A percentile compares a stretch with the other conserved stretches of the same genome.
Evolutionary conservation across 805 yeast species (phyloP).

Genomic region (Candida andamanensis): DNA sequence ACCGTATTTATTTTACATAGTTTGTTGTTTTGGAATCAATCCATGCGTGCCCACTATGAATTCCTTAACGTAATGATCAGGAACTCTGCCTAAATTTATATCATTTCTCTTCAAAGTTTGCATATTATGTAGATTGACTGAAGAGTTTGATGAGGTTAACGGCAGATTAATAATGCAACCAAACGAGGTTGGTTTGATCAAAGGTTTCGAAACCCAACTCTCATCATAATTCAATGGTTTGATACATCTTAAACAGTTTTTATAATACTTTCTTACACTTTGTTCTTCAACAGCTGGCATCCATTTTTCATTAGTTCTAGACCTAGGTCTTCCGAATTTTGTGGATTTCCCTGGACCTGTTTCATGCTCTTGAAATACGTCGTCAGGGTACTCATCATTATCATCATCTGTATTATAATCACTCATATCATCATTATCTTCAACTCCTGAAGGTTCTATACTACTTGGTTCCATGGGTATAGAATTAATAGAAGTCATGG

Average conservation of each 20-base stretch:
- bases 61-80: conserved; percentile 30
- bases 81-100: conserved; percentile 15
- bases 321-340: conserved; percentile 4
- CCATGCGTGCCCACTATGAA: conserved; percentile 34
- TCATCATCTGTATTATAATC: conserved; percentile 8
- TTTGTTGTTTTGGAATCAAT: conserved; percentile 22
- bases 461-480: conserved; percentile 1
- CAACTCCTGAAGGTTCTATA: conserved; percentile 3
- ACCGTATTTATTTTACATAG: neutral
- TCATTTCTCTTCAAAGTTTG: conserved; percentile 4
- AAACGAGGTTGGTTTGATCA: conserved; percentile 34
- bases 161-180: conserved; percentile 1
- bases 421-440: conserved; percentile 5
- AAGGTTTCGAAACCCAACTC: conserved; percentile 46
- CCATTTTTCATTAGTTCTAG: conserved; percentile 38
- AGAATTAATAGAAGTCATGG: conserved; percentile 5
- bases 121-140: neutral
- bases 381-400: conserved; percentile 11
- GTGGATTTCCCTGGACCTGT: conserved; percentile 4
- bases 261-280: conserved; percentile 33
- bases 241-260: conserved; percentile 54
- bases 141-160: neutral
- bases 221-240: conserved; percentile 49
- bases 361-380: too few relatives aligned
- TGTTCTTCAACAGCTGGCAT: conserved; percentile 35